These are phyloP conservation scores for Barnettozyma californica DNA, from an alignment of 805 yeast genomes.

Conservation along the genomic window DNA sequence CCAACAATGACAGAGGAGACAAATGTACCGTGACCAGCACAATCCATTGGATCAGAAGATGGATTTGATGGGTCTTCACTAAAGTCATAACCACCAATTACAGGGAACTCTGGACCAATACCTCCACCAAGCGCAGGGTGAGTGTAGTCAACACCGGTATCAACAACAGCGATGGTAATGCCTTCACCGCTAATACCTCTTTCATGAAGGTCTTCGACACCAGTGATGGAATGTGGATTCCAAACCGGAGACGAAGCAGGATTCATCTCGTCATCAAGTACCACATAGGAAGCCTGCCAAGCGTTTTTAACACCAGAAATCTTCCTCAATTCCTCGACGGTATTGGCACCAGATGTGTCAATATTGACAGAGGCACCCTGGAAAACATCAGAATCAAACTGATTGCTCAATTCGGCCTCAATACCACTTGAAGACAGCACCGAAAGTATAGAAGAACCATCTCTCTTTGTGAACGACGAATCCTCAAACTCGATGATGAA, in stretches of 20 bases:
- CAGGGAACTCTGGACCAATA: slow-evolving; percentile 8
- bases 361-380: slow-evolving; percentile 14
- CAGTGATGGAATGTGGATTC: slow-evolving; percentile 10
- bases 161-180: slow-evolving; percentile 8
- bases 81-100: slow-evolving; percentile 15
- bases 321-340: slow-evolving; percentile 6
- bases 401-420: slow-evolving; percentile 8
- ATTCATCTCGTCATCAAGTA: slow-evolving; percentile 6
- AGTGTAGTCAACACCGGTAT: slow-evolving; percentile 10
- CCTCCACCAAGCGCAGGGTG: slow-evolving; percentile 11
- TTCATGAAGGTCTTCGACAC: slow-evolving; percentile 6
- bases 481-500: slow-evolving; percentile 12
- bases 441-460: slow-evolving; percentile 2
- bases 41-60: slow-evolving; percentile 12
- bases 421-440: slow-evolving; percentile 5
- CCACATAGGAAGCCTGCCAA: slow-evolving; percentile 13
- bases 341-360: slow-evolving; percentile 4
- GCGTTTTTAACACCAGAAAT: slow-evolving; percentile 11
- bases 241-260: slow-evolving; percentile 2
- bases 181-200: slow-evolving; percentile 8
- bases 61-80: slow-evolving; percentile 7
- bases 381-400: slow-evolving; percentile 11
- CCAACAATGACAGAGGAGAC: slow-evolving; percentile 15
- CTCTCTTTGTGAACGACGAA: slow-evolving; percentile 7
- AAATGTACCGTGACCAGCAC: slow-evolving; percentile 18